Conservation (phyloP, 495 filamentous ascomycete species). For the Aspergillus leporis region DNA sequence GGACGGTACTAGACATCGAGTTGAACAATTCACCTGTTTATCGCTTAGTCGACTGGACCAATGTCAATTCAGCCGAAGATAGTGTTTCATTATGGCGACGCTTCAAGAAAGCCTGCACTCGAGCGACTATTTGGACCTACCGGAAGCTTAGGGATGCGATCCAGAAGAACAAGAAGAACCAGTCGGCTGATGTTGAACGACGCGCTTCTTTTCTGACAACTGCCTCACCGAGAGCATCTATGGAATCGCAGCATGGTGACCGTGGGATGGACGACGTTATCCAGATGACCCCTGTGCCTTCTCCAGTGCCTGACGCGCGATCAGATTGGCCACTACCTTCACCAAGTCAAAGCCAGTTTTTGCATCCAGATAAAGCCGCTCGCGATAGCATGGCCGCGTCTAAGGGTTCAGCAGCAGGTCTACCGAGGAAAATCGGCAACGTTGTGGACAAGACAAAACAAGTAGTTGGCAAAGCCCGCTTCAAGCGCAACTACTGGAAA, state of each 20-base stretch:
- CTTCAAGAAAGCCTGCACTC: slow-evolving; percentile 86
- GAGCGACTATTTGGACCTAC: slow-evolving; percentile 61
- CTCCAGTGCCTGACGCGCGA: slow-evolving; percentile 62
- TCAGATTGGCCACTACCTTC: slow-evolving; percentile 35
- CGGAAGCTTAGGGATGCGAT: slow-evolving; percentile 47
- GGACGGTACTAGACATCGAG: slow-evolving; percentile 88
- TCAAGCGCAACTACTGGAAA: slow-evolving; percentile 95
- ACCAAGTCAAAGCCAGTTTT: slow-evolving; percentile 26
- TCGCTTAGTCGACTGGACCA: slow-evolving; percentile 81
- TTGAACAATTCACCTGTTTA: slow-evolving; percentile 97
- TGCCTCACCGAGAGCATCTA: slow-evolving; percentile 57
- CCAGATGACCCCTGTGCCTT: slow-evolving; percentile 94
- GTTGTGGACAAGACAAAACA: slow-evolving; percentile 62
- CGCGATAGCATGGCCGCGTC: slow-evolving; percentile 32
- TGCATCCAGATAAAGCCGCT: slow-evolving; percentile 37
- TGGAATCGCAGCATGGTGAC: slow-evolving; percentile 62
- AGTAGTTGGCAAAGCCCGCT: slow-evolving; percentile 64
- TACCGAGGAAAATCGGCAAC: slow-evolving; percentile 58
- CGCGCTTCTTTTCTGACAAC: slow-evolving; percentile 68
- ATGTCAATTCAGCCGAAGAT: slow-evolving; percentile 90
- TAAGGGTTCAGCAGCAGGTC: slow-evolving; percentile 17
- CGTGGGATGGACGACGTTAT: slow-evolving; percentile 56
- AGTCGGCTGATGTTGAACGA: slow-evolving; percentile 40
- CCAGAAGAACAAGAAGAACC: slow-evolving; percentile 38
- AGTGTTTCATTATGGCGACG: slow-evolving; percentile 83